phyloP scores from a whole-genome alignment of 257 asterid genomes.

The Fraxinus americana region DNA sequence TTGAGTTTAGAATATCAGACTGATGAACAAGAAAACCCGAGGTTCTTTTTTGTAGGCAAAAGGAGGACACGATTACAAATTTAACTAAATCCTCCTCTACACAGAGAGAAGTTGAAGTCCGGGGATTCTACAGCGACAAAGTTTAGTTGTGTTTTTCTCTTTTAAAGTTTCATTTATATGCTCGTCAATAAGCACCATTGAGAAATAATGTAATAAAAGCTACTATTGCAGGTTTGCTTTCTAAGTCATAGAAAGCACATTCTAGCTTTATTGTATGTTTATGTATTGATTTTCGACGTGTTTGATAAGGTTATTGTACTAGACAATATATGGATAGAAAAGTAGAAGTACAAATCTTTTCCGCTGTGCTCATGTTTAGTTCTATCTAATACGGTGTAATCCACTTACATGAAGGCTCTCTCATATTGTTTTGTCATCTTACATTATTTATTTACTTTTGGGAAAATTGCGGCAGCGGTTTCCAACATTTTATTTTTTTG shows the following conservation, averaged over 20 bases:
- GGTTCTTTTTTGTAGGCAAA: conserved; percentile 49
- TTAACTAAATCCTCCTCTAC: conserved; percentile 24
- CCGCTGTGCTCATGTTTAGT: not conserved
- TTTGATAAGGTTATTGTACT: not conserved
- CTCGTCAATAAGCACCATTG: conserved; percentile 30
- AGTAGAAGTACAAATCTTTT: not conserved
- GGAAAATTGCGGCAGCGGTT: too few relatives aligned
- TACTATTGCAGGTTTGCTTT: conserved; percentile 18
- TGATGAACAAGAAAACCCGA: conserved; percentile 41
- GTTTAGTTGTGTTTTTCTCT: conserved; percentile 22
- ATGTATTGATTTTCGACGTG: conserved; percentile 7
- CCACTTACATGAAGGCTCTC: too few relatives aligned
- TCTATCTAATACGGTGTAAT: not conserved
- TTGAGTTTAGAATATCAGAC: conserved; percentile 83
- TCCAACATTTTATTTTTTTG: too few relatives aligned
- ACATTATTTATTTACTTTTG: too few relatives aligned
- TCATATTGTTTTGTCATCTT: not conserved
- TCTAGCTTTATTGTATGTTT: conserved; percentile 18
- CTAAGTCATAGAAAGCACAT: not conserved
- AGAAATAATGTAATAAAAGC: conserved; percentile 34
- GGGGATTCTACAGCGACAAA: conserved; percentile 19
- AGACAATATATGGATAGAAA: not conserved
- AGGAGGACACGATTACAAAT: conserved; percentile 28
- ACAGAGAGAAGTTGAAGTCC: conserved; percentile 22
- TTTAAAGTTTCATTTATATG: conserved; percentile 20